phyloP scores from a whole-genome alignment of 2,329 filamentous ascomycete genomes.

The Cladosporium sp. region DNA sequence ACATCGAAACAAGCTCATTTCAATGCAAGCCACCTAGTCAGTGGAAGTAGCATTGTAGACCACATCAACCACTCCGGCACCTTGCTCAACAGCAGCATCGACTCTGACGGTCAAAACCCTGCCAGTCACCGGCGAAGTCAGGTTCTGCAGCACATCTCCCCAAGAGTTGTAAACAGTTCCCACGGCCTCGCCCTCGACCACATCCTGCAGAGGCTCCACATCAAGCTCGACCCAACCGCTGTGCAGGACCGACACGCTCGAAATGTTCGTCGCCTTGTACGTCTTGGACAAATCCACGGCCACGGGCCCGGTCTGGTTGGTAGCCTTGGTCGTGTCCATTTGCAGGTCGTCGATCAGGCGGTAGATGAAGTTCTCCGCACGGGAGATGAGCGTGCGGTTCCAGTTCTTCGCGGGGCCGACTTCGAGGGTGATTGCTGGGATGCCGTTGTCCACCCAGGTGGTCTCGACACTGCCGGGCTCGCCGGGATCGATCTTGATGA shows the following conservation, averaged over 20 bases:
- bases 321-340: constrained; percentile 13
- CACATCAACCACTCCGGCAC: constrained; percentile 37
- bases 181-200: constrained; percentile 39
- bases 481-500: constrained; percentile 42
- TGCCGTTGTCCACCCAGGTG: constrained; percentile 38
- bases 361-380: constrained; percentile 30
- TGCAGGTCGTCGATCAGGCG: constrained; percentile 18
- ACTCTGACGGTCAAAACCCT: constrained; percentile 38
- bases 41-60: constrained; percentile 39
- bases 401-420: constrained; percentile 42
- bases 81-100: constrained; percentile 40
- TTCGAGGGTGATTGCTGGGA: constrained; percentile 42
- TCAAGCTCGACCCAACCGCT: constrained; percentile 30
- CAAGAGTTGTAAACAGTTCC: constrained; percentile 39
- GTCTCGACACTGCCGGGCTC: constrained; percentile 44
- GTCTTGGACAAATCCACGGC: constrained; percentile 24
- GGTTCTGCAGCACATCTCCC: constrained; percentile 40
- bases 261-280: constrained; percentile 34
- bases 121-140: constrained; percentile 36
- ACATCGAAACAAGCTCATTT: not conserved
- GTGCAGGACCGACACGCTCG: constrained; percentile 37
- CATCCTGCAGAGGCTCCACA: constrained; percentile 38
- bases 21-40: not conserved
- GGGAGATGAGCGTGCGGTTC: constrained; percentile 39
- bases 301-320: constrained; percentile 5